Percentiles rank a stretch among this genome's conserved stretches.
Conservation (phyloP, 2,329 filamentous ascomycete genomes). For the Byssoonygena ceratinophila region DNA sequence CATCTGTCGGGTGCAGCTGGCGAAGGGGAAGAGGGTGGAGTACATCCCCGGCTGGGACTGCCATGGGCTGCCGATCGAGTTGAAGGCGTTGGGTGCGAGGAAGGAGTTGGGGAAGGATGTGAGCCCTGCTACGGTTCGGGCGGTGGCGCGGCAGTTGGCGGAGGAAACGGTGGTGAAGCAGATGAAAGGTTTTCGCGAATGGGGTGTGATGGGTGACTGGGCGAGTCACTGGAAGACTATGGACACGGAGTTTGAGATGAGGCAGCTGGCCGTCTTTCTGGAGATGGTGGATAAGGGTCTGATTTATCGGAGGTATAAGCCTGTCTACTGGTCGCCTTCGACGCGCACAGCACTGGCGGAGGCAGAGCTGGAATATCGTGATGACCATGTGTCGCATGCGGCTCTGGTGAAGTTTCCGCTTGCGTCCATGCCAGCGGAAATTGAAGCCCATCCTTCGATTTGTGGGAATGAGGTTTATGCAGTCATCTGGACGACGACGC, state of each 20-base stretch:
- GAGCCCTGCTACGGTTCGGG: constrained; percentile 41
- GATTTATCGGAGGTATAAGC: constrained; percentile 52
- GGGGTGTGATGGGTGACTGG: constrained; percentile 57
- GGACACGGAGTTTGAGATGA: constrained; percentile 51
- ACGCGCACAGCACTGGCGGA: constrained; percentile 54
- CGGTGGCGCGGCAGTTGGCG: constrained; percentile 47
- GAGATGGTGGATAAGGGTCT: constrained; percentile 52
- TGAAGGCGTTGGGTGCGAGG: constrained; percentile 70
- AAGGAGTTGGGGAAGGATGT: constrained; percentile 33
- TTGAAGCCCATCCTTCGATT: constrained; percentile 34
- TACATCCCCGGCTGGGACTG: constrained; percentile 97
- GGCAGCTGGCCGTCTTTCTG: constrained; percentile 50
- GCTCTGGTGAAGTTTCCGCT: constrained; percentile 69
- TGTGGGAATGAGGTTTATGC: constrained; percentile 52
- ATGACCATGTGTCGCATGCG: constrained; percentile 49
- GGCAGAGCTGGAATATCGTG: constrained; percentile 55
- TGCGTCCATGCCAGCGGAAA: constrained; percentile 34
- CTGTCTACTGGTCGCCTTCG: constrained; percentile 58
- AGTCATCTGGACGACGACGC: constrained; percentile 98
- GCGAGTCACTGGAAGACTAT: constrained; percentile 53
- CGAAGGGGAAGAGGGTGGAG: constrained; percentile 62
- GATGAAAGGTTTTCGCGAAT: constrained; percentile 49
- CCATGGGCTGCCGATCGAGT: constrained; percentile 90
- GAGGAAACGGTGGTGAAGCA: constrained; percentile 47
- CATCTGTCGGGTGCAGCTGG: constrained; percentile 69